phyloP scores from a whole-genome alignment of 495 filamentous ascomycete species.

The Usnea hakonensis region DNA sequence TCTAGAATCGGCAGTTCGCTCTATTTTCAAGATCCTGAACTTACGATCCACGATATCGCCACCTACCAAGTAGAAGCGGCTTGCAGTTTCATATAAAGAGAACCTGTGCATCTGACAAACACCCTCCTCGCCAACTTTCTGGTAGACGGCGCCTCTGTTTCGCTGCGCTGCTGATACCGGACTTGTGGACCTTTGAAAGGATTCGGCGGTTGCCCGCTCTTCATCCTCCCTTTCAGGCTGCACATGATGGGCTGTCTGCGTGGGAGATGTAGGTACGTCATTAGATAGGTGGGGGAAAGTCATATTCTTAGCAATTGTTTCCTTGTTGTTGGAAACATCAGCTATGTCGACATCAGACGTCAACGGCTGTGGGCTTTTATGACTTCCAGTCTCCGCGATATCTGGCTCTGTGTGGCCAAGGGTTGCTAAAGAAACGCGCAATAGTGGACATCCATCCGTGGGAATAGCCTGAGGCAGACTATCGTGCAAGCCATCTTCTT shows the following conservation, averaged over 20 bases:
- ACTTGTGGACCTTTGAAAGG: constrained; percentile 55
- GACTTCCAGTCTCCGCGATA: neutral
- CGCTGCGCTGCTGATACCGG: constrained; percentile 43
- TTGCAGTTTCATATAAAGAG: constrained; percentile 88
- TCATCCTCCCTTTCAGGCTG: constrained; percentile 56
- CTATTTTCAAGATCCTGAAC: constrained; percentile 89
- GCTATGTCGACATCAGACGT: neutral
- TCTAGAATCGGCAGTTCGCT: constrained; percentile 74
- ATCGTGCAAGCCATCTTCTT: neutral
- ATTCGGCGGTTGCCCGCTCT: constrained; percentile 53
- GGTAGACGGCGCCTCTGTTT: constrained; percentile 45
- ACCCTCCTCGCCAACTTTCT: constrained; percentile 57
- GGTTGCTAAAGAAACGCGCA: neutral
- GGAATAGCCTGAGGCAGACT: neutral
- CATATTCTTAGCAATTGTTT: neutral
- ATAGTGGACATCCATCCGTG: neutral
- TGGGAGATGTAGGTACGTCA: constrained; percentile 29
- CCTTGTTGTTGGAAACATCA: neutral
- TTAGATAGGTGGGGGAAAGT: constrained; percentile 32
- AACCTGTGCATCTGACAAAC: constrained; percentile 90
- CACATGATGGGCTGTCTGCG: constrained; percentile 21
- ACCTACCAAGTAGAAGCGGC: constrained; percentile 87
- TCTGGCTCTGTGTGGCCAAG: neutral
- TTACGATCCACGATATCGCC: constrained; percentile 79
- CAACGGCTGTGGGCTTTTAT: neutral